These are phyloP conservation scores for Plectosphaerella sp. DNA, from an alignment of 2,329 filamentous ascomycete genomes.

Conservation along the genomic window DNA sequence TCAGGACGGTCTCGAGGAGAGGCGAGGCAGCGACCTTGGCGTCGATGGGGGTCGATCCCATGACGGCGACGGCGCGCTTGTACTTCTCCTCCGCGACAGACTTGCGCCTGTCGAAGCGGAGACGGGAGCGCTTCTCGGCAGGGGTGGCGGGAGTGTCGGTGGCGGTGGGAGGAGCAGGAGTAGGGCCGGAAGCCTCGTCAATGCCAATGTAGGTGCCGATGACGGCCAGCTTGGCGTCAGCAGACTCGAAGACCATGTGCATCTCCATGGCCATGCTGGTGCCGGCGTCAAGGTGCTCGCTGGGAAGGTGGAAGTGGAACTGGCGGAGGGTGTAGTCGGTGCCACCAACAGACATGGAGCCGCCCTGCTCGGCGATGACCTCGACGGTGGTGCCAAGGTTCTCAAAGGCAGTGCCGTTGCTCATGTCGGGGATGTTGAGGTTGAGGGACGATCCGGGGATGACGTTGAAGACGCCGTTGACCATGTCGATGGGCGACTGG, in stretches of 20 bases:
- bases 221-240: conserved; percentile 34
- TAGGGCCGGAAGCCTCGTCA: conserved; percentile 18
- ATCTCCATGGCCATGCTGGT: conserved; percentile 46
- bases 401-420: conserved; percentile 43
- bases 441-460: conserved; percentile 17
- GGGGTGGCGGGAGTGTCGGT: conserved; percentile 3
- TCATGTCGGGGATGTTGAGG: conserved; percentile 27
- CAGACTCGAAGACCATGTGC: conserved; percentile 55
- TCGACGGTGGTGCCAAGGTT: conserved; percentile 56
- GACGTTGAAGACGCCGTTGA: conserved; percentile 10
- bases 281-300: conserved; percentile 40
- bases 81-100: conserved; percentile 1
- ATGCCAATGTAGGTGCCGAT: conserved; percentile 39
- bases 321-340: conserved; percentile 34
- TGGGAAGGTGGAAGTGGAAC: conserved; percentile 47
- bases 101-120: conserved; percentile 1
- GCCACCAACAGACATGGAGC: conserved; percentile 26
- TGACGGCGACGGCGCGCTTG: conserved; percentile 25
- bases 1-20: conserved; percentile 43
- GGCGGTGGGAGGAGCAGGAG: conserved; percentile 7
- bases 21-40: conserved; percentile 27
- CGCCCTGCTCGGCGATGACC: conserved; percentile 41
- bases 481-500: conserved; percentile 45
- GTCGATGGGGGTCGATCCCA: conserved; percentile 36
- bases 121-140: conserved; percentile 1